phyloP scores from a whole-genome alignment of 2,329 filamentous ascomycete species.

The Fusarium sp. region DNA sequence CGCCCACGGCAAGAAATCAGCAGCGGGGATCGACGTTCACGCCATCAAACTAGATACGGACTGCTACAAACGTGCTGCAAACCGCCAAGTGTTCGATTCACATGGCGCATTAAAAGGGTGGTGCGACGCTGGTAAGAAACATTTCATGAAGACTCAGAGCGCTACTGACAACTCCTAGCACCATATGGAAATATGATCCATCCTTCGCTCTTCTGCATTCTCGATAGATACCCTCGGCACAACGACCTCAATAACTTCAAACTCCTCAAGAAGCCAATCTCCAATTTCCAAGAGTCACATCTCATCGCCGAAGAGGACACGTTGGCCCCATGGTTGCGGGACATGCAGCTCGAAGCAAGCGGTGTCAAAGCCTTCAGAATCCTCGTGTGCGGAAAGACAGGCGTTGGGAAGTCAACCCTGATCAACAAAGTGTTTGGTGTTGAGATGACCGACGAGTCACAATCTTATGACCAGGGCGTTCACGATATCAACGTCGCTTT shows the following conservation, averaged over 20 bases:
- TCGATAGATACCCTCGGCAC: conserved; percentile 42
- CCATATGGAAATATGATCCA: conserved; percentile 41
- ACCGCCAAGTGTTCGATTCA: conserved; percentile 31
- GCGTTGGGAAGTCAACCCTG: conserved; percentile 46
- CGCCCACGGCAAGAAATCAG: conserved; percentile 24
- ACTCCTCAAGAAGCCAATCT: conserved; percentile 34
- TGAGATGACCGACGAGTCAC: conserved; percentile 44
- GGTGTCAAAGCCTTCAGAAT: conserved; percentile 46
- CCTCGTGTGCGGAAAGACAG: conserved; percentile 44
- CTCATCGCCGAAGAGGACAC: conserved; percentile 17
- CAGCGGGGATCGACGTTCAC: conserved; percentile 13
- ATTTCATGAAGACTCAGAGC: background rate
- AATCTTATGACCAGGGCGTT: conserved; percentile 43
- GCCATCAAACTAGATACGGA: conserved; percentile 39
- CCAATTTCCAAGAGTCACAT: conserved; percentile 39
- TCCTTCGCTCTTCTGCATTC: conserved; percentile 43
- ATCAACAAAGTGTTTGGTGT: conserved; percentile 48
- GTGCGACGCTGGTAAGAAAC: conserved; percentile 22
- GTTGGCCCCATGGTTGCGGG: conserved; percentile 41
- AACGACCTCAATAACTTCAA: conserved; percentile 38
- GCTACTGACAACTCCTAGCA: conserved; percentile 1
- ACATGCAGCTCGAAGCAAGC: conserved; percentile 43
- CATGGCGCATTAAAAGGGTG: conserved; percentile 36
- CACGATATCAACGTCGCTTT: conserved; percentile 47
- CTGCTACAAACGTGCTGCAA: conserved; percentile 29